phyloP scores from a whole-genome alignment of 1,284 basidiomycete genomes.

The Malassezia dermatis region DNA sequence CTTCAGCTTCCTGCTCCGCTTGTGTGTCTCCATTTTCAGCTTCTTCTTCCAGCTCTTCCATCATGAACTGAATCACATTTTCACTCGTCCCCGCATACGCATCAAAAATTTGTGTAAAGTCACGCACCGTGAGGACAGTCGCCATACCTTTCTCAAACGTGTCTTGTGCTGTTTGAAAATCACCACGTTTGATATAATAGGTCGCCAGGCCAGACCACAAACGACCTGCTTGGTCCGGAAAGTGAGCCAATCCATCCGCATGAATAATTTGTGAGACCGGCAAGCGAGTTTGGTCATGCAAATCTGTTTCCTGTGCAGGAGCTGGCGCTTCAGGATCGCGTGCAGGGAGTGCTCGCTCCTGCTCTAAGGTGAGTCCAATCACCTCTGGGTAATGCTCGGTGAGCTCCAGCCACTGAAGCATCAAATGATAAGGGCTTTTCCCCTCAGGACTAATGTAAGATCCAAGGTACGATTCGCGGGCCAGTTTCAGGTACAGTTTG shows the following conservation, averaged over 20 bases:
- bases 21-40: slow-evolving; percentile 31
- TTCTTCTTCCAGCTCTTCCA: slow-evolving; percentile 64
- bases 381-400: slow-evolving; percentile 84
- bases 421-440: slow-evolving; percentile 88
- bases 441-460: slow-evolving; percentile 79
- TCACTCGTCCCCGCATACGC: slow-evolving; percentile 90
- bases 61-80: slow-evolving; percentile 77
- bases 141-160: slow-evolving; percentile 82
- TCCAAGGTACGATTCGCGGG: slow-evolving; percentile 69
- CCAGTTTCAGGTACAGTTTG: slow-evolving; percentile 73
- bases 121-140: slow-evolving; percentile 79
- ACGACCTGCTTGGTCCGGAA: slow-evolving; percentile 90
- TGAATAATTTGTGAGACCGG: slow-evolving; percentile 78
- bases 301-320: slow-evolving; percentile 46
- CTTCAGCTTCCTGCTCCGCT: slow-evolving; percentile 67
- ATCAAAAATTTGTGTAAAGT: slow-evolving; percentile 97
- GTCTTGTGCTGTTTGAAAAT: slow-evolving; percentile 75
- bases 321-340: slow-evolving; percentile 53
- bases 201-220: slow-evolving; percentile 94
- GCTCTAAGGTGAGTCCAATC: slow-evolving; percentile 77
- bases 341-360: slow-evolving; percentile 21
- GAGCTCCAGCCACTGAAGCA: slow-evolving; percentile 84
- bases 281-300: slow-evolving; percentile 74
- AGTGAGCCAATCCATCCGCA: slow-evolving; percentile 72
- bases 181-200: slow-evolving; percentile 94